Evolutionary conservation across 2,329 filamentous ascomycete genomes (phyloP).

Genomic region (Penicillium sp.): DNA sequence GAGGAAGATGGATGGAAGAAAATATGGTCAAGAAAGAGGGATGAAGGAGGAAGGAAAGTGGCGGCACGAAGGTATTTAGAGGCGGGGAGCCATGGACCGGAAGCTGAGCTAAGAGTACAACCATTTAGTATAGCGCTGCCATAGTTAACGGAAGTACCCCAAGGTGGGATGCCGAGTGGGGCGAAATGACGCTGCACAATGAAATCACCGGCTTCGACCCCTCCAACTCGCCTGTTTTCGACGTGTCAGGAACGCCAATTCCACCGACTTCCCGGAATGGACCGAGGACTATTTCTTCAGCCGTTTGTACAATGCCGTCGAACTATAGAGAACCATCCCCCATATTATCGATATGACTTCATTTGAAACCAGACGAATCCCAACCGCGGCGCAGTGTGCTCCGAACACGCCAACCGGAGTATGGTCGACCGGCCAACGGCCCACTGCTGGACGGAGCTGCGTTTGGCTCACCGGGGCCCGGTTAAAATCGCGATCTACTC

Average conservation of each 20-base stretch:
- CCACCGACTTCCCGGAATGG: not conserved
- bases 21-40: constrained; percentile 1
- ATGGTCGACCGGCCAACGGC: constrained; percentile 29
- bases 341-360: not conserved
- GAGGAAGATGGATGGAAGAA: constrained; percentile 10
- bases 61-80: constrained; percentile 23
- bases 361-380: not conserved
- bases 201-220: constrained; percentile 15
- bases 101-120: constrained; percentile 16
- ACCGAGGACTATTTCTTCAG: not conserved
- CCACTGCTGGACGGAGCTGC: constrained; percentile 22
- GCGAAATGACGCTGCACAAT: constrained; percentile 26
- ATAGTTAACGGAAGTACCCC: constrained; percentile 17
- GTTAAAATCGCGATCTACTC: constrained; percentile 22
- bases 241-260: not conserved
- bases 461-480: constrained; percentile 23
- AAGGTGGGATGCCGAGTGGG: constrained; percentile 21
- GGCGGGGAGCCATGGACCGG: constrained; percentile 19
- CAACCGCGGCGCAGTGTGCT: constrained; percentile 34
- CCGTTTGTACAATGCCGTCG: not conserved
- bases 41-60: constrained; percentile 21
- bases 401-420: constrained; percentile 28
- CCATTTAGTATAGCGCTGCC: not conserved
- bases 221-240: not conserved
- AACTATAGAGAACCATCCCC: not conserved